These are phyloP conservation scores for Fusarium zealandicum DNA, from an alignment of 2,329 filamentous ascomycete genomes.

Conservation along the genomic window DNA sequence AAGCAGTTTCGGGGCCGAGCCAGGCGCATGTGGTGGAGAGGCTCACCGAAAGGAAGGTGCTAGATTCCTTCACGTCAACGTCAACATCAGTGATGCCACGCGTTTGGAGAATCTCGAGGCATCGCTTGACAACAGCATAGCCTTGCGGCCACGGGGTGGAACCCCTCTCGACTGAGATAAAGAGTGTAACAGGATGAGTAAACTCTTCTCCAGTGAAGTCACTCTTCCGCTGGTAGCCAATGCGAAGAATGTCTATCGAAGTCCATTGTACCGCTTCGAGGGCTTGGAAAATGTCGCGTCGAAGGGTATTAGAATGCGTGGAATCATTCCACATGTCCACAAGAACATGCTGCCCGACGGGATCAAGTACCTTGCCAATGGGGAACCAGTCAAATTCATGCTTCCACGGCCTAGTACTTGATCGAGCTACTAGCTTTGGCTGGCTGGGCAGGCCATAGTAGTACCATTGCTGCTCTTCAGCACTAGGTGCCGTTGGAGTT, in stretches of 20 bases:
- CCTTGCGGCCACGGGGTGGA: constrained; percentile 4
- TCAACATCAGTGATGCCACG: constrained; percentile 3
- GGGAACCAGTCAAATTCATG: background rate
- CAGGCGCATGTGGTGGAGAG: background rate
- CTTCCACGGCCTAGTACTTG: background rate
- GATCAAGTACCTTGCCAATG: background rate
- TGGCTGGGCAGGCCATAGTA: constrained; percentile 9
- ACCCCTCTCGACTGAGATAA: constrained; percentile 8
- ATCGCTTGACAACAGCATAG: background rate
- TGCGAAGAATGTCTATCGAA: constrained; percentile 5
- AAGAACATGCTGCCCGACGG: constrained; percentile 1
- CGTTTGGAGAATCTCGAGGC: background rate
- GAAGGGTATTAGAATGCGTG: background rate
- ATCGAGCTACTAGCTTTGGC: constrained; percentile 12
- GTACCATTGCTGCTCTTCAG: background rate
- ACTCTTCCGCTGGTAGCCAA: background rate
- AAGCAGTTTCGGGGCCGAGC: background rate
- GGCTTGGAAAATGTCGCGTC: constrained; percentile 2
- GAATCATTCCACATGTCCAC: constrained; percentile 9
- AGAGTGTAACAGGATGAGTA: background rate
- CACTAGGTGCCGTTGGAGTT: background rate
- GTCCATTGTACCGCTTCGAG: constrained; percentile 2
- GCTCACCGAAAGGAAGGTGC: background rate
- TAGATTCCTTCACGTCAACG: constrained; percentile 12
- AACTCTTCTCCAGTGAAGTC: background rate